These are phyloP conservation scores for Dioszegia crocea DNA, from an alignment of 768 basidiomycete species.

Conservation along the genomic window DNA sequence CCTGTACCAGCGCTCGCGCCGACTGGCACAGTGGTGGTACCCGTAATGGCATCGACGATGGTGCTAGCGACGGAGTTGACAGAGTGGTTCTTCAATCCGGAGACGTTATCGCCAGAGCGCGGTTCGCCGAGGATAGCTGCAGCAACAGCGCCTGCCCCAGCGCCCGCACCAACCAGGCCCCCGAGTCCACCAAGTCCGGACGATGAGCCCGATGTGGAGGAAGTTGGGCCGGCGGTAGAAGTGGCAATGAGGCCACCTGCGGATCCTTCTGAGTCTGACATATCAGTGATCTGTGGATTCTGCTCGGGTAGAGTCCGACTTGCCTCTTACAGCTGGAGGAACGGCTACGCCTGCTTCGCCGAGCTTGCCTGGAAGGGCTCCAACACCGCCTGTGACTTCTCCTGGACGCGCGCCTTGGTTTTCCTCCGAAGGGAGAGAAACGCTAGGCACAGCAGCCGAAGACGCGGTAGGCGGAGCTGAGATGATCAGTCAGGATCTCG, in stretches of 20 bases:
- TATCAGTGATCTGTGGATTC: neutral
- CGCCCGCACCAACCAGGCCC: neutral
- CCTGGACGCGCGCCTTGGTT: constrained; percentile 32
- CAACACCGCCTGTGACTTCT: constrained; percentile 30
- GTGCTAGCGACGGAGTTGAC: neutral
- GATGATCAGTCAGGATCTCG: too few relatives aligned
- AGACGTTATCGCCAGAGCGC: neutral
- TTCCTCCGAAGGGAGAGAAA: constrained; percentile 21
- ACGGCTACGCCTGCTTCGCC: constrained; percentile 41
- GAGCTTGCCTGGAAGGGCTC: constrained; percentile 30
- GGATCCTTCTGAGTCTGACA: constrained; percentile 1
- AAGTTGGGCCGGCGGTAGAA: neutral
- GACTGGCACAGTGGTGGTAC: too few relatives aligned
- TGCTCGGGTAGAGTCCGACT: neutral
- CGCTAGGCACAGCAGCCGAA: neutral
- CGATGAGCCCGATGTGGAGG: too few relatives aligned
- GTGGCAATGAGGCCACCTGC: neutral
- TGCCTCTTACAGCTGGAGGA: constrained; percentile 34
- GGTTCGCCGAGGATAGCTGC: neutral
- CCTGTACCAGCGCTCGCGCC: too few relatives aligned
- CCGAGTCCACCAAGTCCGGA: too few relatives aligned
- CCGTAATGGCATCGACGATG: too few relatives aligned
- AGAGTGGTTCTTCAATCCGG: neutral
- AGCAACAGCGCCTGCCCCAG: neutral
- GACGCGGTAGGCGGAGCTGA: neutral